Percentiles rank a stretch among this genome's conserved stretches.
Conservation (phyloP, 176 grass and related monocot genomes). For the sorghum (Sorghum bicolor) region Sorghum_bicolor_NCBIv3 NC_012870.2:8745001-8745500, state of each 20-base stretch:
- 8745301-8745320: neutral
- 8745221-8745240: neutral
- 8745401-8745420: neutral
- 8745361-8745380: neutral
- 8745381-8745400: neutral
- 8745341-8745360: neutral
- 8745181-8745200: neutral
- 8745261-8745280: neutral
- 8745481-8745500: constrained; percentile 57
- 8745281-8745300: neutral
- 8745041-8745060: constrained; percentile 23
- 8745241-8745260: no score
- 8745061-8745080: constrained; percentile 71
- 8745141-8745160: constrained; percentile 58
- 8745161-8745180: neutral
- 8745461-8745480: neutral
- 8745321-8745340: neutral
- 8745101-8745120: constrained; percentile 82
- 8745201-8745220: neutral
- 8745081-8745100: constrained; percentile 46
- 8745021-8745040: neutral
- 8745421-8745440: neutral
- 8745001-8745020: neutral
- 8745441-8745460: neutral
- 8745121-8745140: constrained; percentile 70